Evolutionary conservation across 192 early-diverging fungal species (phyloP), one percentile per base, ranked within the genome.

Genomic region (Entomortierella chlamydospora): DNA sequence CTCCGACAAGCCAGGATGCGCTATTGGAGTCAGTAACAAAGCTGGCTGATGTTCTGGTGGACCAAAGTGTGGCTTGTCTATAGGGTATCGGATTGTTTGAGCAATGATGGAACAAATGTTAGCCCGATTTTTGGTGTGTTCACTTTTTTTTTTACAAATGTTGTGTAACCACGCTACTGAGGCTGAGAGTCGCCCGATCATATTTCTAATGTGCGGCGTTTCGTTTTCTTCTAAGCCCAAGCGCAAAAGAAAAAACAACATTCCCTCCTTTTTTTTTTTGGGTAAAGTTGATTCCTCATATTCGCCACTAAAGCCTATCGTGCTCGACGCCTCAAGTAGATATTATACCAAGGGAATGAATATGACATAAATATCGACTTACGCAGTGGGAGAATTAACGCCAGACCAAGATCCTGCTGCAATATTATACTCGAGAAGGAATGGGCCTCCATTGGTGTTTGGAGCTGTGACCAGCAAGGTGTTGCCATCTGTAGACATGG

Each of bases 41-140:
- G 3, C 43, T n/a, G 26, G 74, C 61, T 4, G 17, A 15, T 11
- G 18, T 50, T 52, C 74, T 50, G 29, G 8, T 45, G 0, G 61
- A 12, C 74, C 74, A 78, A 29, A 6, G 17, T 42, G 74, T 11
- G 4, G 74, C 67, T 70, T 78, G 74, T 37, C 74, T 78, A n/a
- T n/a, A 30, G 29, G 13, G n/a, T n/a, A 30, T 15, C 30, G 37
- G 33, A 23, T 25, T 42, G 25, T 4, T 34, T 42, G 28, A n/a
- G n/a, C n/a, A n/a, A n/a, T n/a, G n/a, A n/a, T n/a, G n/a, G n/a
- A n/a, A n/a, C n/a, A n/a, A n/a, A n/a, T n/a, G n/a, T n/a, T n/a
- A n/a, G n/a, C n/a, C n/a, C n/a, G n/a, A n/a, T n/a, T n/a, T n/a
- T n/a, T n/a, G n/a, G n/a, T n/a, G n/a, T n/a, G n/a, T n/a, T n/a